These are phyloP conservation scores for Pholiota adiposa DNA, from an alignment of 1,284 basidiomycete species.

Conservation along the genomic window DNA sequence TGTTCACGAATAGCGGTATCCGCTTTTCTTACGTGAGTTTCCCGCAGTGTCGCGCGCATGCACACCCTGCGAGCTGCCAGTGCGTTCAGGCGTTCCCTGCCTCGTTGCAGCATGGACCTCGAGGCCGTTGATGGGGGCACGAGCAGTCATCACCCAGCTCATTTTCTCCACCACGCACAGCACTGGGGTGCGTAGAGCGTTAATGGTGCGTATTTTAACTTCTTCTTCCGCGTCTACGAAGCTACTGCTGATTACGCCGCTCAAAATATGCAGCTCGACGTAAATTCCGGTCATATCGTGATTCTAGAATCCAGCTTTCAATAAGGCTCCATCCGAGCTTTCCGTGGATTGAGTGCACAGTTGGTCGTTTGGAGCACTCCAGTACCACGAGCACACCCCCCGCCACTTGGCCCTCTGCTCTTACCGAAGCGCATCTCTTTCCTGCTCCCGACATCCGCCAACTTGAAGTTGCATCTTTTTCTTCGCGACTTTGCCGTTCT, in stretches of 20 bases:
- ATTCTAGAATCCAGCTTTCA: slow-evolving; percentile 27
- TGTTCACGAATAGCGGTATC: neutral
- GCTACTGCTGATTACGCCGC: slow-evolving; percentile 23
- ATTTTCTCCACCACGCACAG: neutral
- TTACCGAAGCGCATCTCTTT: slow-evolving; percentile 14
- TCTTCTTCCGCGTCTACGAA: slow-evolving; percentile 22
- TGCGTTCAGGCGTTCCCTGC: neutral
- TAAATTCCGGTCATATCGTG: slow-evolving; percentile 28
- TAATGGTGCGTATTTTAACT: slow-evolving; percentile 13
- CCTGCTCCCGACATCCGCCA: slow-evolving; percentile 15
- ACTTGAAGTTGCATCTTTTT: slow-evolving; percentile 10
- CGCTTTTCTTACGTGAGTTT: neutral
- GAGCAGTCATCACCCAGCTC: neutral
- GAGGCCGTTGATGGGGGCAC: neutral
- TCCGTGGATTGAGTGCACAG: slow-evolving; percentile 24
- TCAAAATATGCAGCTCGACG: slow-evolving; percentile 25
- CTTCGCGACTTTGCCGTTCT: neutral
- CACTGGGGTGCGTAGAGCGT: neutral
- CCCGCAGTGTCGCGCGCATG: neutral
- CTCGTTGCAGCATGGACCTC: slow-evolving; percentile 2
- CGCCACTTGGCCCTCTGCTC: slow-evolving; percentile 16
- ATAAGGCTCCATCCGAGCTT: slow-evolving; percentile 24
- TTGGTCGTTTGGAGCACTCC: slow-evolving; percentile 11
- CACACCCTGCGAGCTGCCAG: neutral
- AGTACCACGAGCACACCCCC: slow-evolving; percentile 11